Base-by-base conservation (phyloP, 2,329 filamentous ascomycete genomes). In the Aspergillus aculeatinus region DNA sequence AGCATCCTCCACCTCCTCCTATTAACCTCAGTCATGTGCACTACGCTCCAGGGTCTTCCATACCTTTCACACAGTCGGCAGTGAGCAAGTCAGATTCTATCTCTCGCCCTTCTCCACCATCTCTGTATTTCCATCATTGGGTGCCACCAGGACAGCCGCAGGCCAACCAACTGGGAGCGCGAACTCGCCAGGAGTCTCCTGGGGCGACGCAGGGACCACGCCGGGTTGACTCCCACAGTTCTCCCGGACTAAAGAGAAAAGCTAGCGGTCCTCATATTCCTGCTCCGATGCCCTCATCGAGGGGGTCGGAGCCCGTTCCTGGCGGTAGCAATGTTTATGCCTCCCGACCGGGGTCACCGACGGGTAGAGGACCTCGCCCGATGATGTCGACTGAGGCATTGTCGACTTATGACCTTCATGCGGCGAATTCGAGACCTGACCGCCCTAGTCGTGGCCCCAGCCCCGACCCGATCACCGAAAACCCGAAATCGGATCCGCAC, bases 71-170 rank as follows among this genome's bases (percentile, higher is more conserved):
- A 68, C 83, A 78, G 72, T 75, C 77, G 44, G 83, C 86, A 57
- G 77, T 80, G 7, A 76, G 81, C 44, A 73, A 77, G 50, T 82
- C 84, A 60, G 85, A 87, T 68, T 84, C 59, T 14, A 66, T 89
- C 66, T 85, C 87, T 51, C 77, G 85, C 49, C 81, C 88, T 64
- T 83, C 86, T 19, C 91, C 89, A 47, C 87, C 89, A 0, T 89
- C 88, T 23, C 90, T 96, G 51, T 95, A 91, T 75, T 96, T 96
- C 74, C 91, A 96, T 72, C 91, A 96, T 73, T 96, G 92, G 92
- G 90, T 94, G 61, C 92, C 92, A 50, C 92, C 92, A 14, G 84
- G 63, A 84, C 90, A 75, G 64, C 82, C 84, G 61, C 87, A 89
- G 72, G 89, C 89, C 62, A 85, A 85, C 70, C 89, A 89, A 63